Base-by-base conservation (phyloP, 148 eudicot genomes). In the Amaranthus palmeri region DNA sequence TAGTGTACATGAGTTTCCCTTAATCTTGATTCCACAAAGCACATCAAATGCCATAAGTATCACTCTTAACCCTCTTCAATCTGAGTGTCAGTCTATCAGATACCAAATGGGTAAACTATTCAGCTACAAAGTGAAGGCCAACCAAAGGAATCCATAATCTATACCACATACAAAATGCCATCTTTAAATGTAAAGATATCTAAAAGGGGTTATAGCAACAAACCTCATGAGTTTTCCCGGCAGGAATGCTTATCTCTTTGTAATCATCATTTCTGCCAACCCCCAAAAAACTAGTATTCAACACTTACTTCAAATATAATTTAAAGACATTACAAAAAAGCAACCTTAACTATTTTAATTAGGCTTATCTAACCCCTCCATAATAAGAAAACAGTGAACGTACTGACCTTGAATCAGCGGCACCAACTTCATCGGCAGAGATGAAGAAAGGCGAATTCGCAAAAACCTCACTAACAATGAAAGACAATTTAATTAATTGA, bases 361-460 rank as follows among this genome's bases (percentile, higher is more conserved):
- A 8, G 43, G 57, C 58, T 57, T 46, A 49, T 49, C n/a, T 72
- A 13, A 40, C 74, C 36, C 36, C 18, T 6, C 48, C 18, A 13
- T 13, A 41, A 56, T n/a, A 54, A 74, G 59, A 40, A 43, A 63
- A 49, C 17, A 10, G 61, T 13, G 7, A 5, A 48, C 17, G 5
- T 72, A 77, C 81, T 69, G 11, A 89, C 98, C 91, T 84, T 74
- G 88, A 88, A 68, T 86, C 87, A 68, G 80, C 61, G 52, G 88
- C 53, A 71, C 91, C 92, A 58, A 92, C 91, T 72, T 83, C 92
- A 77, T 89, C 97, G 56, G 99, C 99, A 56, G 96, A 83, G 48
- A 95, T 87, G 76, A 95, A 90, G 82, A 95, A 95, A 66, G 99
- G 99, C 54, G 99, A 90, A 85, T 95, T 95, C 67, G 93, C 84